A percentile compares a stretch with the other conserved stretches of the same genome.
Evolutionary conservation across 2,329 filamentous ascomycete species (phyloP).

Genomic region (Talaromyces sp.): DNA sequence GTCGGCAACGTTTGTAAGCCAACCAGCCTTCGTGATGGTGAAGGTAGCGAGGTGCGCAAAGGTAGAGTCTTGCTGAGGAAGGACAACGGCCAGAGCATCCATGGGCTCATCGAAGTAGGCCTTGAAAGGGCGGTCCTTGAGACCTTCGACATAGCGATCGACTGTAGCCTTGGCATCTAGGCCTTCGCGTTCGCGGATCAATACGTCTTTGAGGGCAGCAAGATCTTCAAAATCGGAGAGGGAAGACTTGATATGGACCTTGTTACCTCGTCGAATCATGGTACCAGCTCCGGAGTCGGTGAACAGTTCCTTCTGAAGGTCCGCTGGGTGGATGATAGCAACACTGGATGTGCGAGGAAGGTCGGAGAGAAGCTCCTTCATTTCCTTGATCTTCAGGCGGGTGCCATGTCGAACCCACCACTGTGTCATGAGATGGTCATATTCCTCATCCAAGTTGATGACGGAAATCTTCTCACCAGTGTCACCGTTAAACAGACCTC

Average conservation of each 20-base stretch:
- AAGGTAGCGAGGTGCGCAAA: conserved; percentile 85
- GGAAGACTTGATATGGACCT: conserved; percentile 70
- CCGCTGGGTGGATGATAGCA: conserved; percentile 94
- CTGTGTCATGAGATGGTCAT: conserved; percentile 85
- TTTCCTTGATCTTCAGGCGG: conserved; percentile 94
- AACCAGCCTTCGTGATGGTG: conserved; percentile 89
- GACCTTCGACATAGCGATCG: conserved; percentile 77
- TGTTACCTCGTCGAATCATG: conserved; percentile 85
- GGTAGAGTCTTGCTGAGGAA: conserved; percentile 62
- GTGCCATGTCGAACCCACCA: conserved; percentile 95
- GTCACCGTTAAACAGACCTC: conserved; percentile 88
- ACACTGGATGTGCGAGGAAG: conserved; percentile 90
- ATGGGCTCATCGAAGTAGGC: conserved; percentile 93
- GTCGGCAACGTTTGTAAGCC: conserved; percentile 91
- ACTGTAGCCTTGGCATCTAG: conserved; percentile 79
- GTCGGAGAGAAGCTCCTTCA: conserved; percentile 85
- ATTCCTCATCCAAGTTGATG: conserved; percentile 97
- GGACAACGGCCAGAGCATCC: conserved; percentile 85
- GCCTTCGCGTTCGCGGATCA: conserved; percentile 77
- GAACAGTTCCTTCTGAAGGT: conserved; percentile 94
- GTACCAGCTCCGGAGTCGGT: conserved; percentile 94
- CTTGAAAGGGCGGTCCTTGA: conserved; percentile 76
- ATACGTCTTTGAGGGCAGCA: conserved; percentile 72
- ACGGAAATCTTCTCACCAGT: conserved; percentile 93
- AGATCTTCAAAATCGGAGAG: conserved; percentile 74